Base-by-base conservation (phyloP, 306 rosid genomes). In the Cucurbita moschata region DNA sequence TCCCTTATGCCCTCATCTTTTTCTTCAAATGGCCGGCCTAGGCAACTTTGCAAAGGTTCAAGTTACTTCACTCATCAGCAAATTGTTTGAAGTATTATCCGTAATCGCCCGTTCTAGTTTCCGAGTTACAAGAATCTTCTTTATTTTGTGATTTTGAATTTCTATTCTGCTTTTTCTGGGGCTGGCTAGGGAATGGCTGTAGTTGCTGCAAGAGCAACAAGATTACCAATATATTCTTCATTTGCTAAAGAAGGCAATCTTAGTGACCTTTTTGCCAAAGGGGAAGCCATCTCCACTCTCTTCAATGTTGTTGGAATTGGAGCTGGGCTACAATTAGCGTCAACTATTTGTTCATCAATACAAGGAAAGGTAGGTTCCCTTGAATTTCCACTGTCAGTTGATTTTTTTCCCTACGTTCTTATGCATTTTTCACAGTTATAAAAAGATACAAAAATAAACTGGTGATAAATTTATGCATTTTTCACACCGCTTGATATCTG, bases 241-340 rank as follows among this genome's bases (percentile, higher is more conserved):
- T 94, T 91, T 80, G 97, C 97, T 15, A 94, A 87, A 87, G 99
- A 94, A 83, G 97, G 99, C 78, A 94, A 94, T 87, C 96, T 94
- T 66, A 94, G 99, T 71, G 99, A 94, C 78, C 92, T 94, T 18
- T 94, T 91, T 79, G 99, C 99, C 46, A 94, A 94, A 85, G 99
- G 99, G 76, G 99, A 94, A 89, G 99, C 97, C 62, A 91, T 94
- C 75, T 94, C 99, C 59, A 94, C 99, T 73, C 88, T 94, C 72
- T 94, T 82, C 84, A 94, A 89, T 85, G 99, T 89, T 59, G 52
- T 91, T 47, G 99, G 99, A 81, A 78, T 94, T 0, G 99, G 99
- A 74, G 86, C 82, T 74, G 99, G 99, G 76, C 89, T 94, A 77
- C 96, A 82, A 23, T 88, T 94, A 81, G 99, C 97, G 76, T 89